A percentile compares a stretch with the other conserved stretches of the same genome.
Conservation (phyloP, 2,329 filamentous ascomycete species). For the Fusarium floridanum region DNA sequence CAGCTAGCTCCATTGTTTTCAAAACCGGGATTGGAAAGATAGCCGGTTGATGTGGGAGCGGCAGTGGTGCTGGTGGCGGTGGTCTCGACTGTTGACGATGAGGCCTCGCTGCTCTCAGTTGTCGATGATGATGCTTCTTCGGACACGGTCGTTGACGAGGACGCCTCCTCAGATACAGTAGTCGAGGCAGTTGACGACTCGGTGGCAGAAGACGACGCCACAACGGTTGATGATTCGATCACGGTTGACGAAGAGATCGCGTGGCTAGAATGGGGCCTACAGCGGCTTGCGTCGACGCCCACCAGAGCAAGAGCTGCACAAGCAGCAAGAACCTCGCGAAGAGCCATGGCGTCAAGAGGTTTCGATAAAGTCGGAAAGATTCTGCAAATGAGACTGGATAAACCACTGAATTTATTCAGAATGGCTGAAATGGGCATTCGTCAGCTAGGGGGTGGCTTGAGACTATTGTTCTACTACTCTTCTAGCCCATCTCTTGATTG, state of each 20-base stretch:
- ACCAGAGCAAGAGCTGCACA: neutral
- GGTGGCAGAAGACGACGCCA: neutral
- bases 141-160: neutral
- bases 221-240: neutral
- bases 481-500: neutral
- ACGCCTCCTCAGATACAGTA: neutral
- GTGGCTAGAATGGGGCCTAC: neutral
- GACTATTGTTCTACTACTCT: neutral
- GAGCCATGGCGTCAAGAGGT: neutral
- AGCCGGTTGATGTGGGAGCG: neutral
- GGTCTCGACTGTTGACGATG: neutral
- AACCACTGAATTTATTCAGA: neutral
- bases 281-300: neutral
- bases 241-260: neutral
- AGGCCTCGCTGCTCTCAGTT: neutral
- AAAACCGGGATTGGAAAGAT: neutral
- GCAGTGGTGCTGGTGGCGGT: neutral
- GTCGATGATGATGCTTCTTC: neutral
- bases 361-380: neutral
- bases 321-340: neutral
- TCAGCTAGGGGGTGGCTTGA: conserved; percentile 2
- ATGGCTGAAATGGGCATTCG: neutral
- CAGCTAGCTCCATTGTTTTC: neutral
- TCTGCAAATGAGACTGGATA: neutral
- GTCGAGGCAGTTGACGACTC: neutral